Evolutionary conservation across 2,329 filamentous ascomycete genomes (phyloP).

Genomic region (Mariannaea elegans): DNA sequence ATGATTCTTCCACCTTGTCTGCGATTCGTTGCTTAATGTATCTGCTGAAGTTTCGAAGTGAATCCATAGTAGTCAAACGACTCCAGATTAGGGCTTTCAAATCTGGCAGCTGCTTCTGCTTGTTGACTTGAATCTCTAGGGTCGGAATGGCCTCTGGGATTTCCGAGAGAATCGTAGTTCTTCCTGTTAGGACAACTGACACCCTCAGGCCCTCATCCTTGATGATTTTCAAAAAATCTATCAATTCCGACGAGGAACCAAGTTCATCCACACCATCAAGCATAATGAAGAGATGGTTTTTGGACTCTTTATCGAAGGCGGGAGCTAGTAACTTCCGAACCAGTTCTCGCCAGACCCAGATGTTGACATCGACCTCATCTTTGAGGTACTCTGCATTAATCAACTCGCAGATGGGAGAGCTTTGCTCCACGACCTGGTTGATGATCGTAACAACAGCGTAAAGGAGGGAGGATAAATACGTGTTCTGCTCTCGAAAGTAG

Average conservation of each 20-base stretch:
- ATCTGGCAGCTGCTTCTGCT: constrained; percentile 42
- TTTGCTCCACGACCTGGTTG: constrained; percentile 44
- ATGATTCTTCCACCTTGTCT: constrained; percentile 39
- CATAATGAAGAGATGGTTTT: constrained; percentile 38
- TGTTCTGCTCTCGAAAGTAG: constrained; percentile 48
- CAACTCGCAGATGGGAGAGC: constrained; percentile 41
- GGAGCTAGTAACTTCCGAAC: constrained; percentile 35
- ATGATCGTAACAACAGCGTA: constrained; percentile 40
- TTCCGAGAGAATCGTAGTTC: constrained; percentile 20
- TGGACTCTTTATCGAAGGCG: constrained; percentile 32
- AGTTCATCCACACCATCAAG: constrained; percentile 47
- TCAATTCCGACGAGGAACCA: constrained; percentile 18
- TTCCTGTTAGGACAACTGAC: constrained; percentile 38
- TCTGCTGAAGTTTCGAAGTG: constrained; percentile 38
- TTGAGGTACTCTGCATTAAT: constrained; percentile 39
- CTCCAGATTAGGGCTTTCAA: constrained; percentile 40
- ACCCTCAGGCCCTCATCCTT: constrained; percentile 38
- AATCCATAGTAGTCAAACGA: constrained; percentile 36
- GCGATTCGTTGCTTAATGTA: constrained; percentile 43
- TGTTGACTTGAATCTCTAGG: constrained; percentile 31
- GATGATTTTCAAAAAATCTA: constrained; percentile 36
- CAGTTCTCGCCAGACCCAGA: constrained; percentile 28
- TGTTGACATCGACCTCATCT: constrained; percentile 30
- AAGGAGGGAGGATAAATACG: constrained; percentile 32
- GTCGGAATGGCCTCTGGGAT: constrained; percentile 20